Conservation (phyloP, 2,329 filamentous ascomycete species). For the Cladosporium halotolerans region DNA sequence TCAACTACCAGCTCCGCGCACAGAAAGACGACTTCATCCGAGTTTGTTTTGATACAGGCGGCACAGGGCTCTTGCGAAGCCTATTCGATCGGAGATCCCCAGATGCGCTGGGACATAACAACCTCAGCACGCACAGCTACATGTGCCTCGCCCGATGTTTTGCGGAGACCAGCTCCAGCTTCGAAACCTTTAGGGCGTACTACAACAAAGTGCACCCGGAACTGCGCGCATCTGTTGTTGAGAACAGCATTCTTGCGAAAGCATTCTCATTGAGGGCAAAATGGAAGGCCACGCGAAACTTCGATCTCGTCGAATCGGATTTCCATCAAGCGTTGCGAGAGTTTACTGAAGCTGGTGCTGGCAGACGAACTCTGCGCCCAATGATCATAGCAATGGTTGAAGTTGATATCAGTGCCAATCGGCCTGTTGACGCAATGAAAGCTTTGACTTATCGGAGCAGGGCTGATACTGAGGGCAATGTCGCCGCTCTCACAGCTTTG, state of each 20-base stretch:
- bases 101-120: not conserved
- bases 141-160: not conserved
- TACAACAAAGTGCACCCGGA: not conserved
- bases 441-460: not conserved
- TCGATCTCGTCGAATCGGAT: not conserved
- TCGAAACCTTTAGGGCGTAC: not conserved
- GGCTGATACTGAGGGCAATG: not conserved
- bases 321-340: not conserved
- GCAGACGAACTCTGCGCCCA: not conserved
- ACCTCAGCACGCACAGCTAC: constrained; percentile 2
- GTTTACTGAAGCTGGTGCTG: not conserved
- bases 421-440: not conserved
- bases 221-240: not conserved
- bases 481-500: constrained; percentile 1
- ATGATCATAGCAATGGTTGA: constrained; percentile 4
- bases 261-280: constrained; percentile 3
- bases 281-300: constrained; percentile 13
- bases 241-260: not conserved
- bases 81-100: not conserved
- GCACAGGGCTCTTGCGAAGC: not conserved
- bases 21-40: constrained; percentile 1
- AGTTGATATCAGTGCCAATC: constrained; percentile 1
- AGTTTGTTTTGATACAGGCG: not conserved
- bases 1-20: not conserved
- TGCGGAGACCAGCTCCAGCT: not conserved